Evolutionary conservation across 2,329 filamentous ascomycete species (phyloP).

Genomic region (Trichophyton rubrum): DNA sequence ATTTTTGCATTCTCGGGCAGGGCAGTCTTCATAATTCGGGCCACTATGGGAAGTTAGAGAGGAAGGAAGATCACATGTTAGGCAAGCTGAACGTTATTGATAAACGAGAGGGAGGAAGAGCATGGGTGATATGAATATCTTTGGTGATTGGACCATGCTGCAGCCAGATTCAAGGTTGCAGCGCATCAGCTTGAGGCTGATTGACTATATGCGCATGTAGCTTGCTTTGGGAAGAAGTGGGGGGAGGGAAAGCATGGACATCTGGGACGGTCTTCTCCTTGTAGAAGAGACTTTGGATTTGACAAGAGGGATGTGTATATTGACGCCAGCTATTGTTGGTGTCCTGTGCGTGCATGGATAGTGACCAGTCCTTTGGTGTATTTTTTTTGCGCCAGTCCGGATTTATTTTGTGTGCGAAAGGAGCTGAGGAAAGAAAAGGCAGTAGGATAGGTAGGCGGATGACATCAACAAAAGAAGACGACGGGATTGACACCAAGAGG

Average conservation of each 20-base stretch:
- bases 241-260: neutral
- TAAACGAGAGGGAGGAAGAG: neutral
- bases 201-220: neutral
- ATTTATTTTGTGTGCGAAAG: too few species aligned
- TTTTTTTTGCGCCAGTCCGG: too few species aligned
- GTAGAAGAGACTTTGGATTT: neutral
- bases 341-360: neutral
- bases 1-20: slow-evolving; percentile 98
- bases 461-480: too few species aligned
- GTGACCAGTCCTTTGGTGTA: neutral
- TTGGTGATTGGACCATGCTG: slow-evolving; percentile 1
- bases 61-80: neutral
- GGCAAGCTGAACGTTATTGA: neutral
- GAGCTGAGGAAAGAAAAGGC: too few species aligned
- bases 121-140: neutral
- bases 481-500: neutral
- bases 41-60: slow-evolving; percentile 57
- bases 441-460: too few species aligned
- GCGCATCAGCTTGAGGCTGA: neutral
- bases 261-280: neutral
- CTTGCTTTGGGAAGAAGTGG: neutral
- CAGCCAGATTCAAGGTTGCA: neutral
- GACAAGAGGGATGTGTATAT: neutral
- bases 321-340: neutral
- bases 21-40: slow-evolving; percentile 97